Evolutionary conservation across 352 stramenopile genomes (phyloP), one percentile per base, ranked within the genome.

Genomic region (Phytophthora podocarpi): DNA sequence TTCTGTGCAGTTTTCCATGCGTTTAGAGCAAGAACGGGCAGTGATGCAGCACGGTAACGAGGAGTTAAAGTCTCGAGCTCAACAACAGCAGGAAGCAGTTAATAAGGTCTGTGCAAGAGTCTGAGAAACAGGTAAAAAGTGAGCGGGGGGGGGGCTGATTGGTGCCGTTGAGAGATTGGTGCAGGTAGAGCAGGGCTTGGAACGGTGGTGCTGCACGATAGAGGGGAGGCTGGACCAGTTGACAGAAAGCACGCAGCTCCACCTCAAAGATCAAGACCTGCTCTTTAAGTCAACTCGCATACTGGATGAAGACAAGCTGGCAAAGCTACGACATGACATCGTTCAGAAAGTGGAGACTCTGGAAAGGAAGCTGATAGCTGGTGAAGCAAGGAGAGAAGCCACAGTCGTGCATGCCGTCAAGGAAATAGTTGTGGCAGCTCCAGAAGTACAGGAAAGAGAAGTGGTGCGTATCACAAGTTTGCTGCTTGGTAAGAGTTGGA

Each of bases 261-360:
- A 65, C n/a, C 2, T 69, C 0, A 60, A 60, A 27, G 36, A 39
- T 15, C 58, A 57, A 23, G 45, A 64, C 1, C 15, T 59, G 2
- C 34, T 60, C 5, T 36, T 56, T 20, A 56, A 52, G 45, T 64
- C 50, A 4, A 28, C n/a, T 10, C 36, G 31, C 18, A 34, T 39
- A 23, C n/a, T 21, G 5, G 30, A 63, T 11, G 37, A 58, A 37
- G 45, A 50, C n/a, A 54, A 36, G 28, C 28, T 69, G 23, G 3
- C n/a, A 8, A 53, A 69, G 20, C 5, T 73, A 36, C 43, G 28
- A 16, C 45, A 58, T 35, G 52, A 69, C 2, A 23, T 70, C 26
- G 18, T n/a, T 1, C 39, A 61, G 16, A 70, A 56, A n/a, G 40
- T 59, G 26, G 28, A 42, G 16, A 5, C 3, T 8, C 13, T 66